Conservation (phyloP, 2,329 filamentous ascomycete species). For the Colletotrichum liriopes region DNA sequence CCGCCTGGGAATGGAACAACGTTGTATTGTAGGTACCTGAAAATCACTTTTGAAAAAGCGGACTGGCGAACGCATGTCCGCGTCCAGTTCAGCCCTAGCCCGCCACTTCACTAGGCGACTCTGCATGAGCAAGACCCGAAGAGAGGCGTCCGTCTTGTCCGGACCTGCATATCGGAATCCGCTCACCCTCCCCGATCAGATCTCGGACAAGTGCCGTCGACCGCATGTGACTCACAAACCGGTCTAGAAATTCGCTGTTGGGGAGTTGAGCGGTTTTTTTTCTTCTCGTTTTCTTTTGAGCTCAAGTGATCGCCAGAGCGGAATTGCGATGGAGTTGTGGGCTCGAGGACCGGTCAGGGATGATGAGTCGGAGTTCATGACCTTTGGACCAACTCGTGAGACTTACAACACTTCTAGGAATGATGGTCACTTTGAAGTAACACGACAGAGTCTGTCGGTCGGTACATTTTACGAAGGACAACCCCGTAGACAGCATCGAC, state of each 20-base stretch:
- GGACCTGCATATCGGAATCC: not conserved
- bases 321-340: not conserved
- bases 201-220: slow-evolving; percentile 31
- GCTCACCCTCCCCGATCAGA: not conserved
- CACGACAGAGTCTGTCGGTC: not conserved
- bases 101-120: not conserved
- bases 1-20: slow-evolving; percentile 8
- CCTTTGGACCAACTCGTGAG: not conserved
- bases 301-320: slow-evolving; percentile 15
- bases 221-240: slow-evolving; percentile 14
- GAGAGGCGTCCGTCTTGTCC: not conserved
- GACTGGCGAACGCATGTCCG: slow-evolving; percentile 1
- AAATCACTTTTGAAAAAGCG: slow-evolving; percentile 20
- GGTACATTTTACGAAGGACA: not conserved
- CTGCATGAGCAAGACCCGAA: not conserved
- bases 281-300: not conserved
- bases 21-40: slow-evolving; percentile 21
- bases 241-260: not conserved
- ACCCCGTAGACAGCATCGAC: not conserved
- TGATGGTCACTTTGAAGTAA: not conserved
- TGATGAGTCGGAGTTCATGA: not conserved
- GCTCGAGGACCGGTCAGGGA: not conserved
- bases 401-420: not conserved
- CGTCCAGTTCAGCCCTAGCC: slow-evolving; percentile 21
- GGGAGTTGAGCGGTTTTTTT: not conserved